phyloP scores from a whole-genome alignment of 2,329 filamentous ascomycete genomes.

The Nemania sp. region DNA sequence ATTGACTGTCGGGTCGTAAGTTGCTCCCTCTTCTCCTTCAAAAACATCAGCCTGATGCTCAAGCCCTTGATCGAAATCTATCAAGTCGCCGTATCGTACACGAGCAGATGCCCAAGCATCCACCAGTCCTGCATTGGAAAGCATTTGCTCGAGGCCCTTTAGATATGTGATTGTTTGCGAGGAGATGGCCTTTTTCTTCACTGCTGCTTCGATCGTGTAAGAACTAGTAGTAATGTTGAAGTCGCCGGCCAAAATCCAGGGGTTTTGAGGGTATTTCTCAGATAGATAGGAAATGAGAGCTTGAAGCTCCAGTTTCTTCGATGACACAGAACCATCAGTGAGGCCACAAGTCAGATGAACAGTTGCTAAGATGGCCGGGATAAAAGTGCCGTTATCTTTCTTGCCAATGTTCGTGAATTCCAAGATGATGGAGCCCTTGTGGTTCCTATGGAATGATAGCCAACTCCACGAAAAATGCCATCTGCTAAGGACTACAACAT shows the following conservation, averaged over 20 bases:
- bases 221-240: conserved; percentile 66
- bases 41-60: conserved; percentile 42
- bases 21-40: conserved; percentile 66
- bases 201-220: conserved; percentile 56
- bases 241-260: conserved; percentile 64
- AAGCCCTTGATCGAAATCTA: conserved; percentile 36
- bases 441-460: conserved; percentile 55
- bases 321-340: conserved; percentile 58
- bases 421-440: conserved; percentile 61
- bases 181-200: conserved; percentile 58
- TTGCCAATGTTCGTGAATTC: conserved; percentile 42
- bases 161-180: conserved; percentile 49
- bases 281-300: conserved; percentile 52
- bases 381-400: conserved; percentile 31
- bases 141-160: conserved; percentile 48
- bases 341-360: conserved; percentile 66
- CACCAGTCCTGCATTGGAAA: conserved; percentile 51
- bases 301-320: conserved; percentile 60
- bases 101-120: conserved; percentile 57
- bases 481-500: conserved; percentile 62
- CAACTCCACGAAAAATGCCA: conserved; percentile 59
- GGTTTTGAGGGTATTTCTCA: conserved; percentile 44
- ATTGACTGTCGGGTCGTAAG: conserved; percentile 64
- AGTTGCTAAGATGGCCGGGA: conserved; percentile 55
- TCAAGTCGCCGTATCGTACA: conserved; percentile 48